Evolutionary conservation across 169 alveolate genomes (phyloP).

Genomic region (Plasmodium cynomolgi): DNA sequence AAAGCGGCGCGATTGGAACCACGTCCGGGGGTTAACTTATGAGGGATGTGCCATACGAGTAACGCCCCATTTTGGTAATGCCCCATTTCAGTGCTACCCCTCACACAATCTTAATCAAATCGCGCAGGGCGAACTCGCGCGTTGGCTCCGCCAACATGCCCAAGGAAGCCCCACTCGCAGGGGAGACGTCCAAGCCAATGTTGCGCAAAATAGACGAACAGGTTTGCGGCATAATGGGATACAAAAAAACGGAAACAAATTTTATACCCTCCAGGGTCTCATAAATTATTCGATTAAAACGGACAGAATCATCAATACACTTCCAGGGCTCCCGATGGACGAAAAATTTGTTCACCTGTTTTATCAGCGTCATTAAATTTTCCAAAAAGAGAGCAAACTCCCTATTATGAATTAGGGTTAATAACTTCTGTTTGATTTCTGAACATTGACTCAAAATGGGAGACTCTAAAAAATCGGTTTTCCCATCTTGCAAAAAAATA

Average conservation of each 20-base stretch:
- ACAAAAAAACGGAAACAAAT: conserved; percentile 53
- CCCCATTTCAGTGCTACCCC: neutral
- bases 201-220: conserved; percentile 23
- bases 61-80: neutral
- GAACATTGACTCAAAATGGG: conserved; percentile 9
- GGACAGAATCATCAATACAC: neutral
- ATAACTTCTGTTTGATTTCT: conserved; percentile 8
- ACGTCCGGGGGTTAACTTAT: neutral
- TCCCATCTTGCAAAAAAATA: neutral
- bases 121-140: neutral
- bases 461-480: neutral
- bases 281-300: conserved; percentile 27
- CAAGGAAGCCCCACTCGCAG: neutral
- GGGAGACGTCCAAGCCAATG: conserved; percentile 18
- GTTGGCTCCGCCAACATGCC: conserved; percentile 24
- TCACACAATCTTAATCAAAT: conserved; percentile 21
- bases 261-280: conserved; percentile 49
- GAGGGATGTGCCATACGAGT: neutral
- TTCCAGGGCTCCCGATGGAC: conserved; percentile 55
- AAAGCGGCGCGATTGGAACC: neutral
- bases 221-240: conserved; percentile 46
- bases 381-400: conserved; percentile 44
- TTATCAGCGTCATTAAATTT: conserved; percentile 29
- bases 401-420: neutral
- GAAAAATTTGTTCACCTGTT: conserved; percentile 42